Percentiles rank a stretch among this genome's conserved stretches.
Evolutionary conservation across 768 basidiomycete genomes (phyloP).

Genomic region (Pleurotus salmoneostramineus): DNA sequence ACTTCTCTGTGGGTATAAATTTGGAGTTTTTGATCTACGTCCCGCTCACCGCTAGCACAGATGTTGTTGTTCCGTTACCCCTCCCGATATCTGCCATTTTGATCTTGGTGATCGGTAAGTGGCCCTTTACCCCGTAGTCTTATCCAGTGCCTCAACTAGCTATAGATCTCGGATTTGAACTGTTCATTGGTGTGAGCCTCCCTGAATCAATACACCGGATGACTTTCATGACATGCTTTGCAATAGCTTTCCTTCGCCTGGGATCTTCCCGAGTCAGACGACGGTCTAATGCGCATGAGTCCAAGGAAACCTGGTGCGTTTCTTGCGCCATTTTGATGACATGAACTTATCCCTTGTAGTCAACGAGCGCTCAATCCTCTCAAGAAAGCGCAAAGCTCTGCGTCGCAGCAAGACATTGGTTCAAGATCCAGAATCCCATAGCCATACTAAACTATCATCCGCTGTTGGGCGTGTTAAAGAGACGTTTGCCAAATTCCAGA

Average conservation of each 20-base stretch:
- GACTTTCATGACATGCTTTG: background rate
- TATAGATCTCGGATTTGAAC: conserved; percentile 68
- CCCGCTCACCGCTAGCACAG: conserved; percentile 22
- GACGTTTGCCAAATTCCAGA: conserved; percentile 33
- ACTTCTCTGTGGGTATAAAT: conserved; percentile 47
- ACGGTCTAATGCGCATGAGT: conserved; percentile 63
- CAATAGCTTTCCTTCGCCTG: conserved; percentile 64
- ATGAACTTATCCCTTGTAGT: conserved; percentile 27
- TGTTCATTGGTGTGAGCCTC: conserved; percentile 56
- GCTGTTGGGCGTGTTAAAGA: conserved; percentile 23
- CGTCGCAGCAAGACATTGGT: conserved; percentile 50
- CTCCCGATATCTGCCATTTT: conserved; percentile 65
- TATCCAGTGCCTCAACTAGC: background rate
- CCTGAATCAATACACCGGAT: background rate
- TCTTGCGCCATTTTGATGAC: background rate
- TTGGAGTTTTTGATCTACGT: background rate
- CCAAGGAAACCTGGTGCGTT: conserved; percentile 59
- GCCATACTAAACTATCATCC: conserved; percentile 34
- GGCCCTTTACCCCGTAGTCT: background rate
- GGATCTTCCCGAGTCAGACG: conserved; percentile 63
- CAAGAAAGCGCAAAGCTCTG: conserved; percentile 53
- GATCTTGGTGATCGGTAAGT: conserved; percentile 64
- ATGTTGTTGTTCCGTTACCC: conserved; percentile 66
- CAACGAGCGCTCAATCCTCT: conserved; percentile 48
- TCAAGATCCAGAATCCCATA: conserved; percentile 49